phyloP scores from a whole-genome alignment of 192 early-diverging fungal genomes.

The Coemansia sp. region DNA sequence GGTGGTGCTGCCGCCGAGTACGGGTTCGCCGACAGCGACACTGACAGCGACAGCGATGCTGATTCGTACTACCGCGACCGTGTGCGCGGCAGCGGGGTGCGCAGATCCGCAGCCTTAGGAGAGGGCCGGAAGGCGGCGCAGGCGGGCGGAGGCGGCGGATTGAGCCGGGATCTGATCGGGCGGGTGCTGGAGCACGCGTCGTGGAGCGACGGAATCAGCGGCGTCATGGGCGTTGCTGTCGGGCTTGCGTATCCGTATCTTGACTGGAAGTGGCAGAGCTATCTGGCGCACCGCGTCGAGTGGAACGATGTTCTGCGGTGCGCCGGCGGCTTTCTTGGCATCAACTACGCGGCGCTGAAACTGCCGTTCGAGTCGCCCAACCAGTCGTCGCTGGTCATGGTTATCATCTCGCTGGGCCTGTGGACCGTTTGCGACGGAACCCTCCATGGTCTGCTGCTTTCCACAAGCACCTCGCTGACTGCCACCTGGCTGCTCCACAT shows the following conservation, averaged over 20 bases:
- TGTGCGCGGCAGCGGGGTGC: background rate
- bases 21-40: slow-evolving; percentile 25
- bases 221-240: slow-evolving; percentile 35
- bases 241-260: slow-evolving; percentile 46
- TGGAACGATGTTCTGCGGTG: slow-evolving; percentile 51
- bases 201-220: slow-evolving; percentile 41
- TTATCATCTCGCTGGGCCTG: slow-evolving; percentile 50
- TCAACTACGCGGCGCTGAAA: slow-evolving; percentile 54
- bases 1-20: slow-evolving; percentile 13
- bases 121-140: background rate
- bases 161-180: slow-evolving; percentile 35
- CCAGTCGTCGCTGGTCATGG: slow-evolving; percentile 43
- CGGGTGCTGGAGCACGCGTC: slow-evolving; percentile 37
- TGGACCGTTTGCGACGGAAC: slow-evolving; percentile 53
- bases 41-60: slow-evolving; percentile 5
- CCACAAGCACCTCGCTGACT: slow-evolving; percentile 28
- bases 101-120: slow-evolving; percentile 4
- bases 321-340: slow-evolving; percentile 47
- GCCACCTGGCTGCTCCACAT: slow-evolving; percentile 43
- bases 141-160: slow-evolving; percentile 14
- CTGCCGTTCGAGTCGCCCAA: slow-evolving; percentile 48
- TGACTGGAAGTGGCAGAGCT: slow-evolving; percentile 43
- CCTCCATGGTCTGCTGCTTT: slow-evolving; percentile 44
- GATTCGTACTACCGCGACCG: background rate
- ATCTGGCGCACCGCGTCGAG: slow-evolving; percentile 11